Evolutionary conservation across 75 land plant species (phyloP).

Genomic region (Adiantum capillusveneris): DNA sequence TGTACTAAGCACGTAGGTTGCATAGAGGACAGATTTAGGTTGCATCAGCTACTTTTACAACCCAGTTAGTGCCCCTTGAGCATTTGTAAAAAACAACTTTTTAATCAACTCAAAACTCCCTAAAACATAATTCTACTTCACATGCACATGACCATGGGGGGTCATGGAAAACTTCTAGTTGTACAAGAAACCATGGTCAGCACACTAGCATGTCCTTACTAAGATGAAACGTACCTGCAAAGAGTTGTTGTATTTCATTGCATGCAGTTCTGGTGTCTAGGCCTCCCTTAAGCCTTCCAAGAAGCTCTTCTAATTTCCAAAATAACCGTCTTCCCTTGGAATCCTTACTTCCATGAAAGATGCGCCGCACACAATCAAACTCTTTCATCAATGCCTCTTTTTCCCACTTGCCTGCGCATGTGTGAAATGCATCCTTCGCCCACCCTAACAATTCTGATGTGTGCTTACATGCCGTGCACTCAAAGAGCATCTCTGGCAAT

Average conservation of each 20-base stretch:
- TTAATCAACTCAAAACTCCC: too few species aligned
- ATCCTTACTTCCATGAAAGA: constrained; percentile 59
- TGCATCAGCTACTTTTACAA: too few species aligned
- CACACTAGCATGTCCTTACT: too few species aligned
- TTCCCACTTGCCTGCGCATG: constrained; percentile 57
- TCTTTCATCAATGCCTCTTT: constrained; percentile 52
- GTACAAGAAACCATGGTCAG: too few species aligned
- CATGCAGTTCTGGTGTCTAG: constrained; percentile 35
- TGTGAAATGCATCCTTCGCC: constrained; percentile 67
- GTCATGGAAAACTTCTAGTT: too few species aligned
- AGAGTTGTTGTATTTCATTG: constrained; percentile 31
- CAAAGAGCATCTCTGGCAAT: constrained; percentile 58
- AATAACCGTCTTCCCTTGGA: constrained; percentile 44
- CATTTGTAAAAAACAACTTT: too few species aligned
- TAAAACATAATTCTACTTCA: too few species aligned
- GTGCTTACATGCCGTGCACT: constrained; percentile 65
- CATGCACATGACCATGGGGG: too few species aligned
- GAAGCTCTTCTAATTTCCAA: constrained; percentile 37
- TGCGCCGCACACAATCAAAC: constrained; percentile 62
- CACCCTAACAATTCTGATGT: constrained; percentile 88
- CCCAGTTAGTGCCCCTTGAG: too few species aligned
- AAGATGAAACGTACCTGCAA: constrained; percentile 43
- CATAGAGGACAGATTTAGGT: too few species aligned
- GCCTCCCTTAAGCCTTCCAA: constrained; percentile 29
- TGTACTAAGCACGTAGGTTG: too few species aligned